These are phyloP conservation scores for Leccinellum albellum DNA, from an alignment of 768 basidiomycete genomes.

Conservation along the genomic window DNA sequence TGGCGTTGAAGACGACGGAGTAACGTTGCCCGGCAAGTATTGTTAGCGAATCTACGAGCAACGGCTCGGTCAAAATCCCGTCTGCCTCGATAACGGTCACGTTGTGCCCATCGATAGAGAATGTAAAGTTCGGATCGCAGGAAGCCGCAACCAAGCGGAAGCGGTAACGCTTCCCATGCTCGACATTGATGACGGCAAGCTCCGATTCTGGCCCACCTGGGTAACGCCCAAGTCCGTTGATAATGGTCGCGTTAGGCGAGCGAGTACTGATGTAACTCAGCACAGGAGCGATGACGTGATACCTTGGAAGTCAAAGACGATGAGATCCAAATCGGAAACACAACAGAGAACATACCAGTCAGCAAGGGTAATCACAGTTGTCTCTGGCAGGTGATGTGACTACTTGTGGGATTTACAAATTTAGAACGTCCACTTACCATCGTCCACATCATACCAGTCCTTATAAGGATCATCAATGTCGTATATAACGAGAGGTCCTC, in stretches of 20 bases:
- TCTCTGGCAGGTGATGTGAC: constrained; percentile 15
- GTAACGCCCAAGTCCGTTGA: constrained; percentile 30
- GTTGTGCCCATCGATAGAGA: constrained; percentile 47
- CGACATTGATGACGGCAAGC: constrained; percentile 40
- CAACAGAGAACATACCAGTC: constrained; percentile 18
- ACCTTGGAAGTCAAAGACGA: constrained; percentile 11
- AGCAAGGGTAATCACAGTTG: constrained; percentile 23
- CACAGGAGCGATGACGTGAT: constrained; percentile 17
- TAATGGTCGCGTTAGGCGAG: no score
- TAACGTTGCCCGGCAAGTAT: constrained; percentile 37
- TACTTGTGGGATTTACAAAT: no score
- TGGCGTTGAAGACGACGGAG: constrained; percentile 42
- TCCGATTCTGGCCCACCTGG: constrained; percentile 34
- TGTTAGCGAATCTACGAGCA: constrained; percentile 38
- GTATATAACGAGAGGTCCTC: constrained; percentile 40
- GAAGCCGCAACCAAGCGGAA: constrained; percentile 46
- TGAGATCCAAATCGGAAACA: not conserved
- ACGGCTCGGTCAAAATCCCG: constrained; percentile 39
- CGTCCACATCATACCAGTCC: constrained; percentile 42
- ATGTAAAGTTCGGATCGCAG: constrained; percentile 41
- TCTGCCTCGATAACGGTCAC: constrained; percentile 45
- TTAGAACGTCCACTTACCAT: no score
- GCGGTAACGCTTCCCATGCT: constrained; percentile 39
- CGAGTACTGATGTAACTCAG: no score
- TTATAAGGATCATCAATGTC: constrained; percentile 39